phyloP scores from a whole-genome alignment of 306 rosid genomes.

The Geum urbanum region DNA sequence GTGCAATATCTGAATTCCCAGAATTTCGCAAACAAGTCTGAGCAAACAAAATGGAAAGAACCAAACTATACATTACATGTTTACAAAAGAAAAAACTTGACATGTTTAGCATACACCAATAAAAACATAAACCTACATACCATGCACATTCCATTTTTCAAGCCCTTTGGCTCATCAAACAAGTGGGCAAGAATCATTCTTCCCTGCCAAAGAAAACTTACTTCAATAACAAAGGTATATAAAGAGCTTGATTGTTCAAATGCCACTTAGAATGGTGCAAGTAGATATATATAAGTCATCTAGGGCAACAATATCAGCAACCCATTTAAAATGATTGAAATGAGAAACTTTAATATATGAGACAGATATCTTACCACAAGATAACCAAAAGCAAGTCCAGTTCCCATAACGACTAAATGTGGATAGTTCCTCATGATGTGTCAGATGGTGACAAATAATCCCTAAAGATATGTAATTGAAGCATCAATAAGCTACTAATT shows the following conservation, averaged over 20 bases:
- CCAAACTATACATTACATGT: too few relatives aligned
- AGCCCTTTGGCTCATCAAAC: slow-evolving; percentile 98
- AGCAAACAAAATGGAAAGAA: too few relatives aligned
- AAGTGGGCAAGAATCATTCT: slow-evolving; percentile 91
- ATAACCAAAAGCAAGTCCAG: slow-evolving; percentile 88
- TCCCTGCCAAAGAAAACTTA: slow-evolving; percentile 62
- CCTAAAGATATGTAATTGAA: slow-evolving; percentile 39
- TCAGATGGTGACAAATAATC: slow-evolving; percentile 81
- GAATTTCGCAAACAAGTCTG: too few relatives aligned
- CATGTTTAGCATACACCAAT: too few relatives aligned
- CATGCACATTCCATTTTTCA: too few relatives aligned
- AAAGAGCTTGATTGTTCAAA: background rate
- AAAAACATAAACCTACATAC: background rate
- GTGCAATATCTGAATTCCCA: too few relatives aligned
- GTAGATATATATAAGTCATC: background rate
- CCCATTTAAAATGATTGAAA: background rate
- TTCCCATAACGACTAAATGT: slow-evolving; percentile 75
- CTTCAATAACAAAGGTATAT: slow-evolving; percentile 21
- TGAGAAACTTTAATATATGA: slow-evolving; percentile 11
- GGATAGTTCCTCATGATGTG: slow-evolving; percentile 57
- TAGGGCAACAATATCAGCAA: background rate
- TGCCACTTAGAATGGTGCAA: background rate
- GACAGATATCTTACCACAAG: slow-evolving; percentile 62
- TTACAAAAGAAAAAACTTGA: too few relatives aligned
- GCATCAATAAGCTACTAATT: slow-evolving; percentile 14